phyloP scores from a whole-genome alignment of 1,284 basidiomycete species.

The Pascua sp. region DNA sequence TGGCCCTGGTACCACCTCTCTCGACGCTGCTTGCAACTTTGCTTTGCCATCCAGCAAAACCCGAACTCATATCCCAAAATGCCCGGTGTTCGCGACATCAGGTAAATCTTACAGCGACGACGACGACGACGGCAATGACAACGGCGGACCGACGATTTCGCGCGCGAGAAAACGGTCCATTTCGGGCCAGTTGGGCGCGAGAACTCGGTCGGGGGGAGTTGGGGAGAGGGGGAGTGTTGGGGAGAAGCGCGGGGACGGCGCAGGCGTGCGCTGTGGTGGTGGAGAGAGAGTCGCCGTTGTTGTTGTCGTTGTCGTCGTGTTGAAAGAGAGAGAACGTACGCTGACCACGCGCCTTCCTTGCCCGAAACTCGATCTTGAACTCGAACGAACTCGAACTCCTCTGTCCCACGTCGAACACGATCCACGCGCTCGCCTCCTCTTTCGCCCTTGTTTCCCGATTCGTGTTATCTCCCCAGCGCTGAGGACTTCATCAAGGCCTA shows the following conservation, averaged over 20 bases:
- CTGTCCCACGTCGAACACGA: too few species aligned
- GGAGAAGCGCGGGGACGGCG: neutral
- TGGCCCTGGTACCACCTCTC: too few species aligned
- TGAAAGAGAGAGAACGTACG: too few species aligned
- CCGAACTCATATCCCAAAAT: slow-evolving; percentile 55
- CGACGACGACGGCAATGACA: slow-evolving; percentile 4
- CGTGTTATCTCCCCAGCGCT: slow-evolving; percentile 37
- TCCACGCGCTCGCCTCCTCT: too few species aligned
- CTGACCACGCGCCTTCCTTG: too few species aligned
- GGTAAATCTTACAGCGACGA: slow-evolving; percentile 55
- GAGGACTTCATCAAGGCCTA: slow-evolving; percentile 74
- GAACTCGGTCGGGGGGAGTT: neutral
- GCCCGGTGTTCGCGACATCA: slow-evolving; percentile 90
- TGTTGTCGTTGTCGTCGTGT: too few species aligned
- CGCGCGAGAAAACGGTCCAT: neutral
- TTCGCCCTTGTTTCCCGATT: too few species aligned
- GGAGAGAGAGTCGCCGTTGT: too few species aligned
- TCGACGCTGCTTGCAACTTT: too few species aligned
- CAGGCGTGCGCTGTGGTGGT: neutral
- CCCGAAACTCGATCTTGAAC: too few species aligned
- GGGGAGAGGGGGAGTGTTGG: neutral
- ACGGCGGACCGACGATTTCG: neutral
- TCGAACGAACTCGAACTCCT: too few species aligned
- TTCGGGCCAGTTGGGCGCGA: neutral
- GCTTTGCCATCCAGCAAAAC: slow-evolving; percentile 20